Evolutionary conservation across 192 early-diverging fungal genomes (phyloP), one percentile per base, ranked within the genome.

Genomic region (Entomortierella lignicola): DNA sequence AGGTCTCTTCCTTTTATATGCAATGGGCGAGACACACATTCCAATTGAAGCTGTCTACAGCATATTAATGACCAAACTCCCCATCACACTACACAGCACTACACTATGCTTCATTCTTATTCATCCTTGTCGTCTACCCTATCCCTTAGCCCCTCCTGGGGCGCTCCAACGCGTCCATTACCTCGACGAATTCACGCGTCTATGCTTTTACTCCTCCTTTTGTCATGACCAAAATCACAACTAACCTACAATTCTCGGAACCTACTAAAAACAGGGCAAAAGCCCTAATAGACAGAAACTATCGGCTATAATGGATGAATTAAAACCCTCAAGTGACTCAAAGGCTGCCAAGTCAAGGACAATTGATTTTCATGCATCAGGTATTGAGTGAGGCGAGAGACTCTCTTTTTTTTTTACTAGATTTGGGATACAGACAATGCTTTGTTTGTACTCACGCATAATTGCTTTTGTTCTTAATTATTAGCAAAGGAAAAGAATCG

Each of bases 401-500:
- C 1, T 44, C 5, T 34, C 32, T 39, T 62, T 37, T 56, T 11
- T 31, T 26, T 51, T 10, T 51, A 7, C 34, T 7, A 34, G n/a
- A 11, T 27, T 44, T 30, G 4, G 5, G 44, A 31, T 37, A n/a
- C 51, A 0, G 3, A 27, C 48, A 17, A 17, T 12, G 26, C 6
- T 56, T 27, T 48, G 11, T 29, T 30, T 44, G 4, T 66, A 44
- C 17, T 58, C 56, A 31, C 42, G 26, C 58, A 34, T 57, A 60
- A 53, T 51, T 62, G n/a, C 17, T 44, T 12, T 47, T 26, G 10
- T n/a, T n/a, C n/a, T n/a, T n/a, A 44, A 4, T 41, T 12, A 32
- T 25, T 77, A 89, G 83, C 81, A 47, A 83, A 85, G 59, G 63
- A 79, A 56, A 87, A 86, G 67, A 82, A 84, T 27, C 85, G 86